phyloP scores from a whole-genome alignment of 1,284 basidiomycete genomes.

The Rhodofomes roseus region DNA sequence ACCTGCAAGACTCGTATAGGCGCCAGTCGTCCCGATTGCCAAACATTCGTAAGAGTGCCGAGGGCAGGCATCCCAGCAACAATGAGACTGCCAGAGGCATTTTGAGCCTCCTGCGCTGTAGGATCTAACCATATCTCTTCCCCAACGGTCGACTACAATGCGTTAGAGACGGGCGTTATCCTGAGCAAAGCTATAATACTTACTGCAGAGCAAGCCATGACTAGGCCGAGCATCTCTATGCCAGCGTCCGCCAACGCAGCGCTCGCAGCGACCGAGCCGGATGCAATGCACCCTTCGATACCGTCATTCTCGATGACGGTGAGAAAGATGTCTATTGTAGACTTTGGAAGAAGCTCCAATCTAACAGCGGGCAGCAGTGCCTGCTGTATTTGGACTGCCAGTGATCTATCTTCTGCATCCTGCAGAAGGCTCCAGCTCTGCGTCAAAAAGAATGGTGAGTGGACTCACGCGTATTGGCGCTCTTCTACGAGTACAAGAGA shows the following conservation, averaged over 20 bases:
- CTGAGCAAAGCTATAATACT: constrained; percentile 20
- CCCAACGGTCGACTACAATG: constrained; percentile 49
- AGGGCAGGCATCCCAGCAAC: constrained; percentile 88
- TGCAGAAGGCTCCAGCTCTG: constrained; percentile 29
- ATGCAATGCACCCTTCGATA: constrained; percentile 78
- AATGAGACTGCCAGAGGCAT: constrained; percentile 60
- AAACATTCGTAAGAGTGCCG: constrained; percentile 79
- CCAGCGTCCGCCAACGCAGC: constrained; percentile 88
- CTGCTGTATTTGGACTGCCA: constrained; percentile 83
- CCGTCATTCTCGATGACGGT: constrained; percentile 91
- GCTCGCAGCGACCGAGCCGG: constrained; percentile 84
- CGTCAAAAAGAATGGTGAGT: not conserved
- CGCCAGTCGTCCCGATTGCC: constrained; percentile 70
- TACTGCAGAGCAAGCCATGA: constrained; percentile 74
- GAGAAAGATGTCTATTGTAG: constrained; percentile 89
- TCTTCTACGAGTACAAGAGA: constrained; percentile 73
- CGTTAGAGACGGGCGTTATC: constrained; percentile 4
- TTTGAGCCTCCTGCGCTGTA: constrained; percentile 58
- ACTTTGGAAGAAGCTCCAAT: constrained; percentile 90
- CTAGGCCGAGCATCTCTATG: constrained; percentile 84
- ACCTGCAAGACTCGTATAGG: constrained; percentile 51
- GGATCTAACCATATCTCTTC: constrained; percentile 76
- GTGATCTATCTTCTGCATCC: constrained; percentile 91
- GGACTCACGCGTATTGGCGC: constrained; percentile 81
- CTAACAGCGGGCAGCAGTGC: constrained; percentile 84